phyloP scores from a whole-genome alignment of 495 filamentous ascomycete genomes.

The Neurospora pannonica region DNA sequence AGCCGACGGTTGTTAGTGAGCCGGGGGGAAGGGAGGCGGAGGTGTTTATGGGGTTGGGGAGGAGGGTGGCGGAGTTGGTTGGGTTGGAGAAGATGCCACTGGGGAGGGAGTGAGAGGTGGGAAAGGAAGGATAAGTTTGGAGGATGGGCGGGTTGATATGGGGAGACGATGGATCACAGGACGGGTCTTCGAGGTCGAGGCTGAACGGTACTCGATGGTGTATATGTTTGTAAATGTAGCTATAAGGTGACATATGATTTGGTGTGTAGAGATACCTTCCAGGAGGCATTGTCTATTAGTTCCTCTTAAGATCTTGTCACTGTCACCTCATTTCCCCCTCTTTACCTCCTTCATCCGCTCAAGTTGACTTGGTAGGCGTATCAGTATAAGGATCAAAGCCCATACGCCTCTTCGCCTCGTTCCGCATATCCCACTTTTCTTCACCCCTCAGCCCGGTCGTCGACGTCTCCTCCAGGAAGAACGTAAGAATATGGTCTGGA shows the following conservation, averaged over 20 bases:
- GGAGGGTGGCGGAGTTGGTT: conserved; percentile 47
- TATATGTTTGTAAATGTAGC: background rate
- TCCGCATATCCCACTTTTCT: conserved; percentile 57
- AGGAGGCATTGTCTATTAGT: background rate
- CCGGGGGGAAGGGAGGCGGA: conserved; percentile 58
- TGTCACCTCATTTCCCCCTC: background rate
- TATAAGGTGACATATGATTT: background rate
- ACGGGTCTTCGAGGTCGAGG: background rate
- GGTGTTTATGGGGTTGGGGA: conserved; percentile 64
- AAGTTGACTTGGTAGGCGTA: conserved; percentile 9
- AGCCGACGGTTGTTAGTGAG: conserved; percentile 84
- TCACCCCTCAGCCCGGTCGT: conserved; percentile 66
- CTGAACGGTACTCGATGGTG: background rate
- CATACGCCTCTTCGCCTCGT: conserved; percentile 65
- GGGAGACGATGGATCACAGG: background rate
- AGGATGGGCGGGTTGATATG: background rate
- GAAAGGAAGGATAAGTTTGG: background rate
- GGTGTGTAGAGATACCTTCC: background rate
- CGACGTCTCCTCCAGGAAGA: conserved; percentile 79
- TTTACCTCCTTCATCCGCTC: background rate
- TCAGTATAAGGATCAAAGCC: conserved; percentile 58
- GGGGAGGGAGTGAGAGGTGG: conserved; percentile 6
- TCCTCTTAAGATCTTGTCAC: background rate
- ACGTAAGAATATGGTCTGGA: conserved; percentile 87
- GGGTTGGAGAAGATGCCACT: conserved; percentile 11